Percentiles rank a stretch among this genome's conserved stretches.
These are phyloP conservation scores for Glycine latifolia DNA, from an alignment of 306 rosid genomes.

Conservation along the genomic window DNA sequence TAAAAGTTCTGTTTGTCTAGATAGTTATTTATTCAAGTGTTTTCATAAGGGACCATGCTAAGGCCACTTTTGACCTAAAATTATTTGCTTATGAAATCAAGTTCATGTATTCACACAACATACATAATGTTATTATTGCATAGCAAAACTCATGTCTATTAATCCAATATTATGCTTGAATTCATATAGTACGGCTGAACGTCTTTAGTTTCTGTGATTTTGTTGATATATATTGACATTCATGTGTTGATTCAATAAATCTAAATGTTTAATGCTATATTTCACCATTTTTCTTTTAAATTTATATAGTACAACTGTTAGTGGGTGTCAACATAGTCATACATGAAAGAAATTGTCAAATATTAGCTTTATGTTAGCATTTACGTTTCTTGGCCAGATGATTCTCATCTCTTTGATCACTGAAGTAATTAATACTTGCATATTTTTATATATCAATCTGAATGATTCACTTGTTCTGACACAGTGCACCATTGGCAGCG, in stretches of 20 bases:
- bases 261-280: not conserved
- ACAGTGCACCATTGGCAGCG: conserved; percentile 88
- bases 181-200: not conserved
- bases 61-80: conserved; percentile 3
- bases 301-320: conserved; percentile 14
- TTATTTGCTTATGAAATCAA: conserved; percentile 13
- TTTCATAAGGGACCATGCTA: conserved; percentile 15
- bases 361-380: conserved; percentile 15
- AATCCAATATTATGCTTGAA: conserved; percentile 31
- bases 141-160: not conserved
- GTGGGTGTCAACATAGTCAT: conserved; percentile 3
- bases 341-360: conserved; percentile 14
- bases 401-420: conserved; percentile 11
- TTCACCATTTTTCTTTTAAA: not conserved
- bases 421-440: not conserved
- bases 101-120: not conserved
- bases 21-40: conserved; percentile 27
- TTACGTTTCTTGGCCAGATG: not conserved
- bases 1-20: conserved; percentile 27
- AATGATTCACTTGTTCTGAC: conserved; percentile 39
- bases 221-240: conserved; percentile 7
- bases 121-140: not conserved
- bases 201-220: not conserved
- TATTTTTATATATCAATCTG: conserved; percentile 30
- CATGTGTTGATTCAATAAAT: conserved; percentile 1